A percentile compares a stretch with the other conserved stretches of the same genome.
Conservation (phyloP, 176 grass and related monocot species). For the Pontederia paniculata region DNA sequence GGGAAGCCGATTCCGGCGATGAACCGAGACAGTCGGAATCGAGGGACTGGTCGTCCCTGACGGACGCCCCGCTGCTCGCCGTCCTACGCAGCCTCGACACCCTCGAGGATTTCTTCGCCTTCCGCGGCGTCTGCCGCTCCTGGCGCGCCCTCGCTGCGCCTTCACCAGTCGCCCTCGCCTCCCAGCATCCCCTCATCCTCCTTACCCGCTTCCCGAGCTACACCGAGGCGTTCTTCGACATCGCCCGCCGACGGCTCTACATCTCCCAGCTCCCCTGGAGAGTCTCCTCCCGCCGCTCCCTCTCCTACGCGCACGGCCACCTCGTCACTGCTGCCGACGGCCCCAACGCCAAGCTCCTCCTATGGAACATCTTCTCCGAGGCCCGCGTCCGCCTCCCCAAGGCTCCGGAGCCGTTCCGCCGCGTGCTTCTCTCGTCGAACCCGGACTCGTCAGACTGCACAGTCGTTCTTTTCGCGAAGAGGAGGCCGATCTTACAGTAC, state of each 20-base stretch:
- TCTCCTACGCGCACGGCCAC: conserved; percentile 44
- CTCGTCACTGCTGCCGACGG: conserved; percentile 36
- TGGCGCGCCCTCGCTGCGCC: conserved; percentile 34
- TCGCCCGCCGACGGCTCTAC: conserved; percentile 35
- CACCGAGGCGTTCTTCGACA: conserved; percentile 53
- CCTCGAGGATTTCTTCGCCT: conserved; percentile 51
- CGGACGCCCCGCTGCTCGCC: conserved; percentile 30
- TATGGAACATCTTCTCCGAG: conserved; percentile 59
- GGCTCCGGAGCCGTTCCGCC: conserved; percentile 25
- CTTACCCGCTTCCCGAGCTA: conserved; percentile 37
- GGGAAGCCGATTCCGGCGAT: no score
- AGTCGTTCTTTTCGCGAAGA: conserved; percentile 30
- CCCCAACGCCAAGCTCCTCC: conserved; percentile 34
- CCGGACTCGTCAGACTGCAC: conserved; percentile 16
- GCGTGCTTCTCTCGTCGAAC: conserved; percentile 33
- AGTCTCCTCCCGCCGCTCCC: conserved; percentile 25
- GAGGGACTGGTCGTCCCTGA: conserved; percentile 27
- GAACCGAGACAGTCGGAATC: background rate
- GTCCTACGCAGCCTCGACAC: conserved; percentile 38
- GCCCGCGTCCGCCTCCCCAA: conserved; percentile 46
- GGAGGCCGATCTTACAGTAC: conserved; percentile 16
- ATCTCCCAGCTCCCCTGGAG: conserved; percentile 36
- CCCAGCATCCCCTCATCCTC: conserved; percentile 45
- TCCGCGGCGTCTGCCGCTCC: conserved; percentile 33
- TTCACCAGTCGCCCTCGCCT: conserved; percentile 23